phyloP scores from a whole-genome alignment of 306 rosid genomes.

The Prunus campanulata region DNA sequence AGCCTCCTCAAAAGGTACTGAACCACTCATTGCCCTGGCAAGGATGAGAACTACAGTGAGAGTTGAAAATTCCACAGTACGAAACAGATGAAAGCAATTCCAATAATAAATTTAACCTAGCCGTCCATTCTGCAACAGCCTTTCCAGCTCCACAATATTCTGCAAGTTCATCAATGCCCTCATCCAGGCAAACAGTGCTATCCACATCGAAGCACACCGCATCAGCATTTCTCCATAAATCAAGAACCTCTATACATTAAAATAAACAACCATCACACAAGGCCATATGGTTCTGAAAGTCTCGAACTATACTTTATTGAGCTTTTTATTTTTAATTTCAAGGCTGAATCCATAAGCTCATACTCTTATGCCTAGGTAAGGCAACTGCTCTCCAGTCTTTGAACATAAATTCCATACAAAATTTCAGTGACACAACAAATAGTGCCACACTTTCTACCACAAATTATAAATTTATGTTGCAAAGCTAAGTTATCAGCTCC shows the following conservation, averaged over 20 bases:
- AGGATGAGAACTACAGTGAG: constrained; percentile 27
- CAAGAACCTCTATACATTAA: constrained; percentile 21
- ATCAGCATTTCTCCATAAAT: constrained; percentile 31
- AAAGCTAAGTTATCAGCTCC: neutral
- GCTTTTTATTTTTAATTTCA: neutral
- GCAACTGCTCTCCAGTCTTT: neutral
- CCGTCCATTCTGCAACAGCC: constrained; percentile 96
- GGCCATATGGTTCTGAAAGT: neutral
- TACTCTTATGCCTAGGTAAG: neutral
- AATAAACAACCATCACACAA: neutral
- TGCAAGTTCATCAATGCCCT: constrained; percentile 93
- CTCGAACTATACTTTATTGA: neutral
- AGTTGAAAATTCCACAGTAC: constrained; percentile 12
- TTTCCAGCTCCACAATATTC: constrained; percentile 95
- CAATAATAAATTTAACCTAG: constrained; percentile 46
- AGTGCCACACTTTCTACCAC: neutral
- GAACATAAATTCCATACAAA: neutral
- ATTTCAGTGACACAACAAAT: neutral
- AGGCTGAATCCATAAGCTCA: neutral
- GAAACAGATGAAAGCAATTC: constrained; percentile 1
- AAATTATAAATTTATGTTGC: neutral
- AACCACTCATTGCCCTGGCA: constrained; percentile 92
- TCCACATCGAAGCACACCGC: constrained; percentile 51
- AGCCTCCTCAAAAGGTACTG: constrained; percentile 94
- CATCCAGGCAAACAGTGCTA: constrained; percentile 79